Evolutionary conservation across 495 filamentous ascomycete species (phyloP), one percentile per base, ranked within the genome.

Genomic region (Immersiella caudata): DNA sequence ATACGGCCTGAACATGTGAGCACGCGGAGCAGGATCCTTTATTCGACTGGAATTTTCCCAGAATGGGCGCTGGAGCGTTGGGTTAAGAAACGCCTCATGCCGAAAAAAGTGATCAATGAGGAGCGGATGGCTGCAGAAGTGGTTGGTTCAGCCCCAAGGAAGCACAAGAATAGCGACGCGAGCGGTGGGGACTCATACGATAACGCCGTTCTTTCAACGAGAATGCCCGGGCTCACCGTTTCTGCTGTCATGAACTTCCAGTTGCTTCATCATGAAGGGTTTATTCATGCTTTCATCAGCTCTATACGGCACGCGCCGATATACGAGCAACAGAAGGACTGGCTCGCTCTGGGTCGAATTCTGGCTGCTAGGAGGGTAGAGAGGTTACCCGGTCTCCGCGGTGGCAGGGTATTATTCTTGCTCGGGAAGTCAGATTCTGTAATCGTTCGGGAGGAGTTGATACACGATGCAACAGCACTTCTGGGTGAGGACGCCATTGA

Each of bases 341-440:
- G 91, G 91, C 68, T 72, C 21, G 79, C 77, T 6, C 79, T 93
- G 46, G 86, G 86, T 1, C 67, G 67, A 21, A 75, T 82, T 29
- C 75, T 91, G 35, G 77, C 79, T 14, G 74, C 60, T 27, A 79
- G 64, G 77, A 83, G 74, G 78, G 76, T 64, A 54, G 20, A 58
- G 36, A 18, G 51, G 20, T 11, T 67, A 4, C 70, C 73, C 58
- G 80, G 82, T 29, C 75, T 89, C 12, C 64, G 75, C 16, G 78
- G 70, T n/a, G 83, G 85, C 20, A 84, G 81, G 71, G 74, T 85
- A 12, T 68, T 85, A 6, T 67, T 90, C 14, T 67, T 89, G 16
- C 73, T 85, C 7, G 88, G 83, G 0, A 76, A 77, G 49, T 73
- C 73, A n/a, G 88, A 90, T 76, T 74, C 80, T n/a, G 79, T 89